phyloP scores from a whole-genome alignment of 2,329 filamentous ascomycete species.

The Dactylellina drechsleri region DNA sequence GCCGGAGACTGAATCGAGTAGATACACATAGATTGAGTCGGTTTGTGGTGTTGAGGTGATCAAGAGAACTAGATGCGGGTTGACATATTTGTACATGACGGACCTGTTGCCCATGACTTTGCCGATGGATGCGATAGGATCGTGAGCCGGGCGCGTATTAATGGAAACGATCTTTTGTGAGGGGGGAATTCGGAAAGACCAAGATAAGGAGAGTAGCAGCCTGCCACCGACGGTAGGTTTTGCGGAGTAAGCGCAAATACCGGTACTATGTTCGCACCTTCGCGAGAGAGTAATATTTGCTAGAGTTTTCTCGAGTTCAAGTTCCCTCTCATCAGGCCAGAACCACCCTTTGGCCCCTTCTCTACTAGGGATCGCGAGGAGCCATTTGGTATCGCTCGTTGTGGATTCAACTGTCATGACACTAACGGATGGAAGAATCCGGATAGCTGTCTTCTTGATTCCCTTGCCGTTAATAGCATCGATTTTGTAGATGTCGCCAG shows the following conservation, averaged over 20 bases:
- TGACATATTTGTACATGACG: slow-evolving; percentile 98
- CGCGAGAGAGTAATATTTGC: slow-evolving; percentile 28
- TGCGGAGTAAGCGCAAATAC: slow-evolving; percentile 41
- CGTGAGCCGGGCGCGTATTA: slow-evolving; percentile 75
- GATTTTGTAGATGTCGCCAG: slow-evolving; percentile 71
- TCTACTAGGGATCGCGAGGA: slow-evolving; percentile 50
- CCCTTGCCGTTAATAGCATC: slow-evolving; percentile 64
- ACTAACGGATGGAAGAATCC: slow-evolving; percentile 35
- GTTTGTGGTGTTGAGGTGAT: slow-evolving; percentile 72
- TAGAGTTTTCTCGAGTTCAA: slow-evolving; percentile 60
- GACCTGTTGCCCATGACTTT: slow-evolving; percentile 89
- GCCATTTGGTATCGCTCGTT: slow-evolving; percentile 55
- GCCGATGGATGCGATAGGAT: slow-evolving; percentile 93
- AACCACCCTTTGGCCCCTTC: slow-evolving; percentile 49
- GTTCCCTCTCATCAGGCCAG: slow-evolving; percentile 57
- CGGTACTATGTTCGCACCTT: slow-evolving; percentile 29
- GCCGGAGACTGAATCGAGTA: slow-evolving; percentile 88
- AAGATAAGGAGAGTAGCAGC: slow-evolving; percentile 65
- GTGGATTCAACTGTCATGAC: slow-evolving; percentile 43
- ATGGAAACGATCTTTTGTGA: slow-evolving; percentile 76
- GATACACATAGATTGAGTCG: slow-evolving; percentile 75
- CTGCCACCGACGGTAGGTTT: slow-evolving; percentile 61
- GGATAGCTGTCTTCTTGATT: slow-evolving; percentile 58
- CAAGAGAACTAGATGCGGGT: slow-evolving; percentile 74
- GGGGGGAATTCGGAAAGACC: slow-evolving; percentile 76